These are phyloP conservation scores for Rutstroemia sp. DNA, from an alignment of 2,329 filamentous ascomycete species.

Conservation along the genomic window DNA sequence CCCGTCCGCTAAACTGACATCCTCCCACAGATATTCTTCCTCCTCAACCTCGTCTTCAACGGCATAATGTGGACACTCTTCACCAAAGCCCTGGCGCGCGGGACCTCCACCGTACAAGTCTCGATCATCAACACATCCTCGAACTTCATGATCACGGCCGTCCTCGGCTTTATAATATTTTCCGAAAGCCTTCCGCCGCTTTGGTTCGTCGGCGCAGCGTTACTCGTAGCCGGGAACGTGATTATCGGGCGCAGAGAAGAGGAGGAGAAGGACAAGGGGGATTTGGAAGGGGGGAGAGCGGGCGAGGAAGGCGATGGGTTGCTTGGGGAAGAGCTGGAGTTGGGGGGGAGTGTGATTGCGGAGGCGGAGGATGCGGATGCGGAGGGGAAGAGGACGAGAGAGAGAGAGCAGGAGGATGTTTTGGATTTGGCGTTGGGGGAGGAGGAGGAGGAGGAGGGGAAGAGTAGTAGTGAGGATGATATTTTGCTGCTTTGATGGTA, in stretches of 20 bases:
- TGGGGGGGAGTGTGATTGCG: constrained; percentile 11
- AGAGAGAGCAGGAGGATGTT: constrained; percentile 18
- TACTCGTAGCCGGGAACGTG: constrained; percentile 70
- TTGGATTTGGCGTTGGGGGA: constrained; percentile 19
- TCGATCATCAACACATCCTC: constrained; percentile 76
- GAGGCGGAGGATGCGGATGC: constrained; percentile 8
- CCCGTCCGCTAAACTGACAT: neutral
- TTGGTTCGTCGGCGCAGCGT: constrained; percentile 68
- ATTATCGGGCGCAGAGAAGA: constrained; percentile 68
- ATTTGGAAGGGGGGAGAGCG: constrained; percentile 9
- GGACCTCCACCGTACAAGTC: constrained; percentile 70
- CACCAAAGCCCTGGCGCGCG: constrained; percentile 67
- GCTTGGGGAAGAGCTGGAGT: constrained; percentile 14
- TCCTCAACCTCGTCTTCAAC: constrained; percentile 24
- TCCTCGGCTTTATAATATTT: constrained; percentile 65
- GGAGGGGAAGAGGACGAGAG: constrained; percentile 11
- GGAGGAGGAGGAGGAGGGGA: neutral
- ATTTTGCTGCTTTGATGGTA: neutral
- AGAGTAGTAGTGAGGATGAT: constrained; percentile 6
- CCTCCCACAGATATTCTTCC: constrained; percentile 2
- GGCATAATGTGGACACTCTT: constrained; percentile 72
- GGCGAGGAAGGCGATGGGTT: constrained; percentile 11
- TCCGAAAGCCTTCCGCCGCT: constrained; percentile 61
- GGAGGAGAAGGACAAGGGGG: constrained; percentile 21
- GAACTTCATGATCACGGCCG: constrained; percentile 72